These are phyloP conservation scores for Aspergillus amoenus DNA, from an alignment of 2,329 filamentous ascomycete species.

Conservation along the genomic window DNA sequence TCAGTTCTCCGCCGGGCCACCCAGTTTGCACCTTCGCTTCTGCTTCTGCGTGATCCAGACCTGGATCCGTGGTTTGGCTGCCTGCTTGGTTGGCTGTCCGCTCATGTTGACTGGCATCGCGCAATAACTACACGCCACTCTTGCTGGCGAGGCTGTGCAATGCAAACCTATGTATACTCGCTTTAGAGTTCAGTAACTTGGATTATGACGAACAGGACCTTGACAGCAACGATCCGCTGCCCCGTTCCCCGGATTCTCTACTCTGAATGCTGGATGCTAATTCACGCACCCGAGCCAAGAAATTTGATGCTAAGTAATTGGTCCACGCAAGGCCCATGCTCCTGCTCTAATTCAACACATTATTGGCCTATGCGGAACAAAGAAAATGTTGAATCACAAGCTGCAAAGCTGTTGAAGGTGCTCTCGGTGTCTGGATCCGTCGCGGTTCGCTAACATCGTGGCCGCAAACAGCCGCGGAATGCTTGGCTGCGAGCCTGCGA, in stretches of 20 bases:
- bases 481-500: too few relatives aligned
- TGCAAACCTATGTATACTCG: not conserved
- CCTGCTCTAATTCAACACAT: too few relatives aligned
- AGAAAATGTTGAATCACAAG: not conserved
- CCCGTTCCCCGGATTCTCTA: not conserved
- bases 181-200: not conserved
- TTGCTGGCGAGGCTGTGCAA: not conserved
- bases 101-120: not conserved
- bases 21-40: too few relatives aligned
- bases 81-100: not conserved
- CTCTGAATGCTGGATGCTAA: too few relatives aligned
- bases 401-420: not conserved
- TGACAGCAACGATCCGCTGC: not conserved
- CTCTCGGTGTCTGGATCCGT: not conserved
- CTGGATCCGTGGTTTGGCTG: not conserved
- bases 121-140: not conserved
- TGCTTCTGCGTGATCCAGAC: conserved; percentile 2
- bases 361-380: not conserved
- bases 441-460: not conserved
- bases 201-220: not conserved
- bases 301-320: not conserved
- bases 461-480: not conserved
- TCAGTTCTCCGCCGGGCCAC: not conserved
- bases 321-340: not conserved
- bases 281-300: not conserved